Conservation (phyloP, 2,329 filamentous ascomycete genomes). For the Penicillium polonicum region DNA sequence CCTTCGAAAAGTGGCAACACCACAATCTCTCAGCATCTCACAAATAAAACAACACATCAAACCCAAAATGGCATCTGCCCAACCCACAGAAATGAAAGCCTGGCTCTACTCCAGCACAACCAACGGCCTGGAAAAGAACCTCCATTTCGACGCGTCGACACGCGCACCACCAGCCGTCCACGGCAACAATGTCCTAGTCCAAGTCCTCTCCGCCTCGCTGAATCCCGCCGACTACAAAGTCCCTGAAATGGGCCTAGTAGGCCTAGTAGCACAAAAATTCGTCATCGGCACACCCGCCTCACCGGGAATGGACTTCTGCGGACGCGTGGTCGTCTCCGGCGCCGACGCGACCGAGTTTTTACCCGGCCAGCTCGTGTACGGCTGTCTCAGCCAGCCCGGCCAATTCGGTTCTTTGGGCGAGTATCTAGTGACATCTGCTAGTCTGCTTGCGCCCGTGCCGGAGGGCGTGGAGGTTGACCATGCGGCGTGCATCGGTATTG, state of each 20-base stretch:
- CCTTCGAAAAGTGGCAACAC: background rate
- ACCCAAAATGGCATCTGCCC: background rate
- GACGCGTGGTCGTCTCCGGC: conserved; percentile 40
- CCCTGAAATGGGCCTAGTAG: conserved; percentile 50
- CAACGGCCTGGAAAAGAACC: conserved; percentile 53
- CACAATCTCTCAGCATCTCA: background rate
- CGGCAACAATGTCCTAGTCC: conserved; percentile 52
- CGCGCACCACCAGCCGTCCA: conserved; percentile 41
- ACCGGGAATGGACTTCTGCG: conserved; percentile 50
- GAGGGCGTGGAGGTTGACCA: conserved; percentile 42
- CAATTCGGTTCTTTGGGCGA: conserved; percentile 46
- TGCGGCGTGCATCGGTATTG: conserved; percentile 42
- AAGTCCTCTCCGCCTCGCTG: conserved; percentile 52
- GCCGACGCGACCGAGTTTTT: conserved; percentile 28
- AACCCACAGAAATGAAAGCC: conserved; percentile 51
- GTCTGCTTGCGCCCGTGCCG: conserved; percentile 42
- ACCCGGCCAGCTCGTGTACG: conserved; percentile 49
- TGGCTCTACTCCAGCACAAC: conserved; percentile 54
- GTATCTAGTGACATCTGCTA: conserved; percentile 39
- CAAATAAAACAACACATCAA: background rate
- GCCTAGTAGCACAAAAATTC: conserved; percentile 40
- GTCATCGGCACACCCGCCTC: conserved; percentile 40
- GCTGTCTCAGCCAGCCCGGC: conserved; percentile 31
- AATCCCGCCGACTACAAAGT: conserved; percentile 65
- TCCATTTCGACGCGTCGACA: conserved; percentile 47